phyloP scores from a whole-genome alignment of 2,329 filamentous ascomycete species.

The Botrytis medusae region DNA sequence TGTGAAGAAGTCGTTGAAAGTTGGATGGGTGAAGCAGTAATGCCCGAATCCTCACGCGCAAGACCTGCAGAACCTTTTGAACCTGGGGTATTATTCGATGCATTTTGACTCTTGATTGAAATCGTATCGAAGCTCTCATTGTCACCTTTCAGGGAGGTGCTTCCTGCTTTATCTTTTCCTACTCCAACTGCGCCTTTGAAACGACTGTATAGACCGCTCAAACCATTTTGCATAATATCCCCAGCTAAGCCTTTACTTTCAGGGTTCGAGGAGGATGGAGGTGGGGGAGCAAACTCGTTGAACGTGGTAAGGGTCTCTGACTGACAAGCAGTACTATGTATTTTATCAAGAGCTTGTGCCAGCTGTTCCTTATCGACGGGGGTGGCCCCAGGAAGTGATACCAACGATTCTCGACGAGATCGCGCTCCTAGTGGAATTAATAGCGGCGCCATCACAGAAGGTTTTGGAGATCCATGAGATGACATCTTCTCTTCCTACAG shows the following conservation, averaged over 20 bases:
- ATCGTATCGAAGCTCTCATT: slow-evolving; percentile 46
- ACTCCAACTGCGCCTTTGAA: slow-evolving; percentile 80
- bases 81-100: slow-evolving; percentile 41
- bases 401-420: slow-evolving; percentile 47
- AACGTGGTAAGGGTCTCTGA: slow-evolving; percentile 86
- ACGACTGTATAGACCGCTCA: slow-evolving; percentile 86
- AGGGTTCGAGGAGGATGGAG: slow-evolving; percentile 54
- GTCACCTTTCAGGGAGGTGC: slow-evolving; percentile 43
- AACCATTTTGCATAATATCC: slow-evolving; percentile 77
- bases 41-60: slow-evolving; percentile 43
- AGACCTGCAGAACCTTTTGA: slow-evolving; percentile 47
- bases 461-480: slow-evolving; percentile 34
- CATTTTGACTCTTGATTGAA: slow-evolving; percentile 46
- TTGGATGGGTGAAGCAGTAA: slow-evolving; percentile 41
- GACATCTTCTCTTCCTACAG: slow-evolving; percentile 33
- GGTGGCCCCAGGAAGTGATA: slow-evolving; percentile 49
- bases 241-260: slow-evolving; percentile 71
- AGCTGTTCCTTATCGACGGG: slow-evolving; percentile 71
- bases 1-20: slow-evolving; percentile 37
- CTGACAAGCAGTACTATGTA: slow-evolving; percentile 85
- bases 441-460: slow-evolving; percentile 28
- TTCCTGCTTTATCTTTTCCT: slow-evolving; percentile 52
- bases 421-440: slow-evolving; percentile 31
- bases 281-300: slow-evolving; percentile 81
- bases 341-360: slow-evolving; percentile 77